Evolutionary conservation across 139 green algal genomes (phyloP), one percentile per base, ranked within the genome.

Genomic region (Monoraphidium neglectum): DNA sequence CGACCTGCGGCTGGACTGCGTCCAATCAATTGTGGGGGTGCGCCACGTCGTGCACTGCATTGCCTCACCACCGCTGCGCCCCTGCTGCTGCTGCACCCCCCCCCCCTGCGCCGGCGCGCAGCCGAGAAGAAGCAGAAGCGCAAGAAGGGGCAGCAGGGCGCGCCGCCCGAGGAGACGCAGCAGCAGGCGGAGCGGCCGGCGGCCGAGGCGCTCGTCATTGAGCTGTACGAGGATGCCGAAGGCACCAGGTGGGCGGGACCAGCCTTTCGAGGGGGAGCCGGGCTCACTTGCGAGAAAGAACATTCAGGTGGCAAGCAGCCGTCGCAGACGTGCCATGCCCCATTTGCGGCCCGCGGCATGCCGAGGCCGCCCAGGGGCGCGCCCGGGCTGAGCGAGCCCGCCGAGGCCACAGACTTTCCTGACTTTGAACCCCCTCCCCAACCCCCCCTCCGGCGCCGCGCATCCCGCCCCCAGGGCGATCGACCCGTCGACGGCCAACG

Each of bases 401-500:
- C 51, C 51, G 21, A 21, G 18, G 21, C 23, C 8, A 59, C 24
- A 15, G 35, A 1, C 36, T 46, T 43, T 69, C 32, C 62, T 10
- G 26, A 16, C 18, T 28, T 37, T 28, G 4, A 38, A 28, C 24
- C 23, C 56, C 8, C 67, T 21, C 5, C 67, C 38, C 26, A 40
- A 32, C 15, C 30, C 69, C 69, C 63, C 13, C 15, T 28, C 30
- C 24, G 23, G 12, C n/a, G 54, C 37, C 2, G 49, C 63, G 30
- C 2, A 23, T 36, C 57, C 36, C 53, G 40, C 66, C 51, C 28
- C 40, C 74, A 66, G 86, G 23, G 64, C 79, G 33, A 51, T 94
- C 68, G 68, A 85, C 43, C 40, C 70, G n/a, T 63, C 28, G 1
- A 79, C 70, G 3, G 81, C 67, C 4, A 95, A 95, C 77, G 77